phyloP scores from a whole-genome alignment of 2,329 filamentous ascomycete species.

The Furcasterigmium furcatum region DNA sequence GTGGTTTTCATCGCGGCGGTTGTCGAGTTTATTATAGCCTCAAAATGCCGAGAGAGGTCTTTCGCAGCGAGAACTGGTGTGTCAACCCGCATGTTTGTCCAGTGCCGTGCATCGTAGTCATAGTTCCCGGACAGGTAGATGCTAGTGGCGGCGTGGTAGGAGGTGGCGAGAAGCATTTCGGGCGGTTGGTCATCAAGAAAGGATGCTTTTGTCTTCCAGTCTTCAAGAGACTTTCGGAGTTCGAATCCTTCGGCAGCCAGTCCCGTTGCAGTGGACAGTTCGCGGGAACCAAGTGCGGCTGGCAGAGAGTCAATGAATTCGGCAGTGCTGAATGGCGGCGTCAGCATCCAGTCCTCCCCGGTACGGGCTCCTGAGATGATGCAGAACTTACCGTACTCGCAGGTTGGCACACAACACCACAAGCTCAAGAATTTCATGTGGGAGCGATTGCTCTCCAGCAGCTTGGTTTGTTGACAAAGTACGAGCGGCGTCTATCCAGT shows the following conservation, averaged over 20 bases:
- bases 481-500: conserved; percentile 15
- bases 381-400: conserved; percentile 20
- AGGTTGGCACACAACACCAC: conserved; percentile 25
- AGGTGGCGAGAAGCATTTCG: conserved; percentile 15
- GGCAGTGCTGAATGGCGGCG: background rate
- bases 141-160: conserved; percentile 26
- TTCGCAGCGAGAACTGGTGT: conserved; percentile 17
- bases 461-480: background rate
- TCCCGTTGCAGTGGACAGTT: background rate
- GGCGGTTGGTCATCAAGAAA: background rate
- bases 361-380: too few species aligned
- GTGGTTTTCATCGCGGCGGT: conserved; percentile 12
- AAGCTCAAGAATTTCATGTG: conserved; percentile 24
- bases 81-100: conserved; percentile 17
- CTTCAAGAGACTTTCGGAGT: conserved; percentile 10
- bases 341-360: too few species aligned
- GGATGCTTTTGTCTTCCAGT: background rate
- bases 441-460: background rate
- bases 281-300: background rate
- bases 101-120: conserved; percentile 27
- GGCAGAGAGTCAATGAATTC: background rate
- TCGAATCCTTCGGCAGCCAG: conserved; percentile 16
- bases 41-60: conserved; percentile 17
- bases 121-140: conserved; percentile 32
- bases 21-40: conserved; percentile 17